These are phyloP conservation scores for Sambucus nigra DNA, from an alignment of 129 eudicot species.

Conservation along the genomic window DNA sequence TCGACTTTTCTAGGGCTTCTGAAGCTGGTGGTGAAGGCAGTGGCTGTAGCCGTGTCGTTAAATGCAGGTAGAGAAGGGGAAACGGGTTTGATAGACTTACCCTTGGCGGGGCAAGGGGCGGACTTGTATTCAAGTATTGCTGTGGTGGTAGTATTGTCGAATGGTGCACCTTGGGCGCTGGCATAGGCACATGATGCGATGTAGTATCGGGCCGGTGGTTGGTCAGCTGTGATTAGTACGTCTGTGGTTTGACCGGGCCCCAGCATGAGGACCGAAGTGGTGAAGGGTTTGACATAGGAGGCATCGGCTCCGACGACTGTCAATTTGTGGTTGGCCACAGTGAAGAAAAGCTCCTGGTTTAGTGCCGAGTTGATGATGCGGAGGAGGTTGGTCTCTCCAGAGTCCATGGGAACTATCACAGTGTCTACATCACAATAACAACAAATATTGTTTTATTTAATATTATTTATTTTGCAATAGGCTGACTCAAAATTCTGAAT, in stretches of 20 bases:
- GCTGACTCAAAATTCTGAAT: background rate
- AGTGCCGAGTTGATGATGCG: conserved; percentile 72
- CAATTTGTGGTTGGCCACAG: conserved; percentile 72
- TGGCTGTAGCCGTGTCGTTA: conserved; percentile 80
- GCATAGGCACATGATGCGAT: conserved; percentile 86
- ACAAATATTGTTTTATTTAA: conserved; percentile 2
- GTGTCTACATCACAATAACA: conserved; percentile 45
- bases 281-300: conserved; percentile 85
- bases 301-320: conserved; percentile 94
- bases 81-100: conserved; percentile 38
- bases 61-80: conserved; percentile 73
- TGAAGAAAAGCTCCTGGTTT: conserved; percentile 86
- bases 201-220: conserved; percentile 87
- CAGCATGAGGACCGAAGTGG: conserved; percentile 82
- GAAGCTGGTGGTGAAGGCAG: conserved; percentile 64
- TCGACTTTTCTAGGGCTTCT: conserved; percentile 47
- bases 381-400: conserved; percentile 80
- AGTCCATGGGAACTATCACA: conserved; percentile 58
- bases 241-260: conserved; percentile 99
- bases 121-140: conserved; percentile 89
- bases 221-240: conserved; percentile 77
- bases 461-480: too few relatives aligned
- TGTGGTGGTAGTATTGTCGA: conserved; percentile 94
- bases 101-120: conserved; percentile 60
- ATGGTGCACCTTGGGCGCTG: conserved; percentile 81